Conservation (phyloP, 192 early-diverging fungal genomes). For the Backusella liffmaniae region DNA sequence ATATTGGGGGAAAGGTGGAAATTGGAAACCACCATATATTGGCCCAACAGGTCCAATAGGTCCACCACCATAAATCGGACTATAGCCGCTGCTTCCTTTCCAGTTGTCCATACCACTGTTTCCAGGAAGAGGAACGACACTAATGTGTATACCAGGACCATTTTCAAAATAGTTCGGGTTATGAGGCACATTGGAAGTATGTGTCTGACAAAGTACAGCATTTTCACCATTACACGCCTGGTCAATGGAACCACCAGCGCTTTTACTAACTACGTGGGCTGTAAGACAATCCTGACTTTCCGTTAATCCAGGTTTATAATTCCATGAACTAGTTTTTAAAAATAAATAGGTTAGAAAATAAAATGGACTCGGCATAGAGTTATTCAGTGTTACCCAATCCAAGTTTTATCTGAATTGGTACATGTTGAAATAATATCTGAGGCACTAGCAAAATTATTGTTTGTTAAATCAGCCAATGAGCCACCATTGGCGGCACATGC, state of each 20-base stretch:
- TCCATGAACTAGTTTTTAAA: constrained; percentile 9
- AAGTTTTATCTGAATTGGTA: neutral
- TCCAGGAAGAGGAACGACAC: neutral
- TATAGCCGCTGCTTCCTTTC: neutral
- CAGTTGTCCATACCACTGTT: neutral
- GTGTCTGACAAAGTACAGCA: neutral
- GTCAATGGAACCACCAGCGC: neutral
- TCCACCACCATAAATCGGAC: neutral
- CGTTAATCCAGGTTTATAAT: neutral
- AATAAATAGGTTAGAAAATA: neutral
- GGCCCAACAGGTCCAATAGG: neutral
- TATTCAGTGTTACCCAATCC: constrained; percentile 1
- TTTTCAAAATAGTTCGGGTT: neutral
- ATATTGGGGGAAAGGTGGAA: neutral
- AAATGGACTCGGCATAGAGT: neutral
- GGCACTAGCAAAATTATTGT: neutral
- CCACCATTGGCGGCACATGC: neutral
- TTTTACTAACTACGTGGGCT: neutral
- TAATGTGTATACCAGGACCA: neutral
- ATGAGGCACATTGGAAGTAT: neutral
- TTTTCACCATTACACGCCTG: neutral
- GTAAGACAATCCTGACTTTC: neutral
- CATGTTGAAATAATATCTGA: neutral
- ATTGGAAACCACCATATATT: neutral
- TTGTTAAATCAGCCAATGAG: neutral